phyloP scores from a whole-genome alignment of 2,329 filamentous ascomycete genomes.

The Neocatenulostroma microsporum region DNA sequence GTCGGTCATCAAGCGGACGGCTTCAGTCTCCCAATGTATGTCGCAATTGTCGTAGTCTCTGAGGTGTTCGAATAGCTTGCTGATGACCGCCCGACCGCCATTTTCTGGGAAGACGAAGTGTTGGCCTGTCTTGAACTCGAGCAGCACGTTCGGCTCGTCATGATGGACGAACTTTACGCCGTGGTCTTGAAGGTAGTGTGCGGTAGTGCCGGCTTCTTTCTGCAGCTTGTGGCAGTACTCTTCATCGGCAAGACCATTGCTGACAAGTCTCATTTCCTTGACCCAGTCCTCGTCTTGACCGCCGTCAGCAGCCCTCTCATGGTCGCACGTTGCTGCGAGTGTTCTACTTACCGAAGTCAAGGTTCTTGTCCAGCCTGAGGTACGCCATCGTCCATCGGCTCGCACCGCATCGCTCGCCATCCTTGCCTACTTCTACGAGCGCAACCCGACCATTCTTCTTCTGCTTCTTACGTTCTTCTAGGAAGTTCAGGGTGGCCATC shows the following conservation, averaged over 20 bases:
- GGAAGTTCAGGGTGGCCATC: slow-evolving; percentile 35
- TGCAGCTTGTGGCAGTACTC: slow-evolving; percentile 36
- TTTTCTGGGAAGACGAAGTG: slow-evolving; percentile 36
- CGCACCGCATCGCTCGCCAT: slow-evolving; percentile 35
- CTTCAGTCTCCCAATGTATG: slow-evolving; percentile 35
- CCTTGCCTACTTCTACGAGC: slow-evolving; percentile 33
- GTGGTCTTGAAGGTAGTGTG: slow-evolving; percentile 31
- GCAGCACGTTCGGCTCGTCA: slow-evolving; percentile 34
- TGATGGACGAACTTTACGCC: slow-evolving; percentile 33
- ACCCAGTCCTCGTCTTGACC: slow-evolving; percentile 31
- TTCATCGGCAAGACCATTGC: slow-evolving; percentile 33
- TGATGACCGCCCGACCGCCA: slow-evolving; percentile 34
- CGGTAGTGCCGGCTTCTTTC: slow-evolving; percentile 31
- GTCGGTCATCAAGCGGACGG: slow-evolving; percentile 28
- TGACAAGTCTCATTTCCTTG: slow-evolving; percentile 30
- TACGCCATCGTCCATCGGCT: slow-evolving; percentile 38
- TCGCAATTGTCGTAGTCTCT: slow-evolving; percentile 27
- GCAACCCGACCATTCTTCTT: slow-evolving; percentile 33
- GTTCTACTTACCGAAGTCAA: slow-evolving; percentile 25
- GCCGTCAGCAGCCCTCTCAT: too few species aligned
- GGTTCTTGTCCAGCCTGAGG: slow-evolving; percentile 33
- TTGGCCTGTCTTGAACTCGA: slow-evolving; percentile 36
- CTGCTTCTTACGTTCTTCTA: slow-evolving; percentile 32
- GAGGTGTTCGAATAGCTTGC: slow-evolving; percentile 33
- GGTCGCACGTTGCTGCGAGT: too few species aligned